Base-by-base conservation (phyloP, 371 early-diverging fungal genomes). In the Amoeboaphelidium protococcarum region DNA sequence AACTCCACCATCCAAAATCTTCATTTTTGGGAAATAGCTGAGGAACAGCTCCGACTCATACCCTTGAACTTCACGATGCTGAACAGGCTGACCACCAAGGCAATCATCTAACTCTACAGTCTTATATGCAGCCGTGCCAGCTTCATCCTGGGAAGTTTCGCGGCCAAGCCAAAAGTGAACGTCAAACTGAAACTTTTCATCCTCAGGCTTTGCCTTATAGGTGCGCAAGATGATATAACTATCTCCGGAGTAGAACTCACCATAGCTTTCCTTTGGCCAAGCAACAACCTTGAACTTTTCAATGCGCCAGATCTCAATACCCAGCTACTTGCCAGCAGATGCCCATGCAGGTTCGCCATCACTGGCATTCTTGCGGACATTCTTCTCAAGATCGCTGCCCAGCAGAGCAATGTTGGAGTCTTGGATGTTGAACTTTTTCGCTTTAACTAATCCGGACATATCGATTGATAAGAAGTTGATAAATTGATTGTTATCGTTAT, bases 81-180 rank as follows among this genome's bases (percentile, higher is more conserved):
- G 79, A 23, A 73, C 63, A 23, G 83, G 77, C 16, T 58, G 52
- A 16, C 67, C 61, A 50, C 76, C 74, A 22, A 83, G 62, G 52
- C 74, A 77, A 51, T 79, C 78, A 61, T 84, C 82, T 10, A 84
- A 59, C 58, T 84, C 80, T 12, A 84, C 82, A 0, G 85, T 78
- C 59, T 84, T 84, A 68, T 82, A 84, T 2, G 85, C 85, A 12
- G 82, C 85, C 16, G 81, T 80, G 24, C 85, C 85, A 41, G 81
- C 78, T 56, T 81, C 82, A 55, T 81, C 82, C 51, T 55, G n/a
- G n/a, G 59, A 56, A 6, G 80, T 80, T 45, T 77, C 69, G 24
- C 65, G 54, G 25, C 84, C 84, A 22, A 84, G 70, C 82, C 82
- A 84, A 51, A 82, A 84, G 63, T 81, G 80, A 52, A 81, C 66